Percentiles rank a stretch among this genome's conserved stretches.
phyloP scores from a whole-genome alignment of 2,329 filamentous ascomycete genomes.

The Pseudogymnoascus sp. region DNA sequence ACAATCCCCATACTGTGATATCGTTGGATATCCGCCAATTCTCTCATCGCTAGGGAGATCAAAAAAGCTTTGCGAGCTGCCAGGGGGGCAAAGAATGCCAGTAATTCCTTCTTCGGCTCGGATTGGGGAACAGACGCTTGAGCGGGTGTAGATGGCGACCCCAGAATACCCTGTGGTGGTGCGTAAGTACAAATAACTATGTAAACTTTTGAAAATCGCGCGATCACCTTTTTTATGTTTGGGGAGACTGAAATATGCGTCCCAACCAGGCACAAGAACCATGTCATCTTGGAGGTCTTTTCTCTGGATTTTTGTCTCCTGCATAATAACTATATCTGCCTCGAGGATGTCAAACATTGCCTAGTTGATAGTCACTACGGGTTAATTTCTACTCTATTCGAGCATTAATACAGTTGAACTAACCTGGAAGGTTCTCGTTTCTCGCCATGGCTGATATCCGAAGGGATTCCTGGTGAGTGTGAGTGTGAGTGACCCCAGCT shows the following conservation, averaged over 20 bases:
- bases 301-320: slow-evolving; percentile 92
- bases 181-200: slow-evolving; percentile 13
- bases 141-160: slow-evolving; percentile 91
- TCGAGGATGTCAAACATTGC: slow-evolving; percentile 92
- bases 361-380: slow-evolving; percentile 33
- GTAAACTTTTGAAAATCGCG: neutral
- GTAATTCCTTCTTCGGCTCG: slow-evolving; percentile 91
- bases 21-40: slow-evolving; percentile 81
- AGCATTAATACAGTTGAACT: slow-evolving; percentile 1
- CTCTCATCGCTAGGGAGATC: slow-evolving; percentile 66
- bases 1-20: slow-evolving; percentile 57
- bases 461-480: slow-evolving; percentile 62
- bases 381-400: neutral
- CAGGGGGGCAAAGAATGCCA: slow-evolving; percentile 68
- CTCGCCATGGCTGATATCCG: slow-evolving; percentile 75
- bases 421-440: slow-evolving; percentile 63
- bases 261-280: slow-evolving; percentile 91
- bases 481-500: neutral
- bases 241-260: slow-evolving; percentile 90
- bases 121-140: slow-evolving; percentile 74
- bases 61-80: slow-evolving; percentile 62
- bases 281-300: slow-evolving; percentile 93
- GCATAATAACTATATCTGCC: slow-evolving; percentile 88
- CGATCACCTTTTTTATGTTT: slow-evolving; percentile 78
- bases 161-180: slow-evolving; percentile 72